Evolutionary conservation across 306 rosid species (phyloP), one percentile per base, ranked within the genome.

Genomic region (Ormosia emarginata): DNA sequence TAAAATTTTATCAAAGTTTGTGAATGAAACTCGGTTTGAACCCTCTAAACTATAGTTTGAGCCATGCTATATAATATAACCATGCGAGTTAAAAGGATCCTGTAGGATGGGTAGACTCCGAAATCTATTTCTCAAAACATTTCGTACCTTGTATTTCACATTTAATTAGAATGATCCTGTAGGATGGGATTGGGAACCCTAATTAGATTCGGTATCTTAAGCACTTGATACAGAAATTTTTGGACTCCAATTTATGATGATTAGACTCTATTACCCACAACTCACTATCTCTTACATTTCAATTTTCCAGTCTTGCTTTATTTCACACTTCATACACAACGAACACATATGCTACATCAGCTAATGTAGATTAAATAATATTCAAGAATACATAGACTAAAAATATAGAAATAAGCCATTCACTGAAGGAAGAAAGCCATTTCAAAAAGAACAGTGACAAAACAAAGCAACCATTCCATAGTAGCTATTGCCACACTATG

Each of bases 401-500:
- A 40, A 74, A 72, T 30, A 40, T 41, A 49, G 52, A 70, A 52
- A 46, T 8, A 57, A 63, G 18, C 18, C 82, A 73, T 64, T 80
- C 56, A 67, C 59, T 3, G 29, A 56, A 75, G 52, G 66, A 73
- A 81, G 30, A 68, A 67, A 75, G 34, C 76, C 76, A 66, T 81
- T 86, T 61, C 10, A 82, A 79, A 72, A 69, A 46, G 78, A 82
- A 75, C 65, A 63, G 29, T 43, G 56, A 84, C 46, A 71, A 67
- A 44, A 73, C 30, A 78, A 75, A 32, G 85, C 82, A 79, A 79
- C 84, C 74, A 75, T 72, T 90, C 55, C 81, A 75, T 61, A 79
- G 83, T 70, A 81, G 86, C 86, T 75, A 82, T 85, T 72, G 75
- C 77, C 78, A 74, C 18, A 65, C 84, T 55, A 55, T 43, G 59